Base-by-base conservation (phyloP, 352 stramenopile genomes). In the Pythium folliculosum region DNA sequence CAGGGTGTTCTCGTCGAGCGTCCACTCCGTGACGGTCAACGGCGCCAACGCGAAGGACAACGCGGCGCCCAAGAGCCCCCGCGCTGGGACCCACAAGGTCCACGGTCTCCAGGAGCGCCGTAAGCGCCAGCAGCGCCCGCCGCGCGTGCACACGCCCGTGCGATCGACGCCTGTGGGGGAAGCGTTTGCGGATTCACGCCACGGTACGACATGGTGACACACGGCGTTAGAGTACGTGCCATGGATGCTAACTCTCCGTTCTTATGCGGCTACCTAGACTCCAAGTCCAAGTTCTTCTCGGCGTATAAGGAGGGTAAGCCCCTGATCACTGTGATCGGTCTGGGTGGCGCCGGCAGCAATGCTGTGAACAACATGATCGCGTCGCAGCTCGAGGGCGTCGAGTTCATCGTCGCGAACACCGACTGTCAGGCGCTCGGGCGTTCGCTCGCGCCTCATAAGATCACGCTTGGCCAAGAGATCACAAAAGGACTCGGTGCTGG, bases 391-490 rank as follows among this genome's bases (percentile, higher is more conserved):
- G 85, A 95, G 69, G 88, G 96, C 19, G 96, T 98, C 22, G 89
- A 97, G 76, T 98, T 98, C 71, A 97, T 98, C 82, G 91, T 96
- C 25, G 84, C 97, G 54, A 99, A 99, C 77, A 99, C 96, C 22
- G 96, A 99, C 73, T 97, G 91, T 32, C 96, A 99, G 71, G 86
- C 86, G 7, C 73, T 96, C 9, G 82, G 78, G n/a, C 73, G 85
- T 8, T 95, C 89, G 43, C 67, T 96, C 32, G 86, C 88, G 32
- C 80, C 82, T 23, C 83, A 84, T 63, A 92, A 94, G 73, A 91
- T 96, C 62, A 92, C 81, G 37, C 71, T 96, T 19, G 88, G 88
- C 65, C 89, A 91, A 64, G 83, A 94, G 22, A 86, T 95, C 57
- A 96, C 86, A 22, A 93, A 92, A 60, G 88, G 88, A 25, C 77